These are phyloP conservation scores for Colletotrichum coccodes DNA, from an alignment of 2,329 filamentous ascomycete genomes.

Conservation along the genomic window DNA sequence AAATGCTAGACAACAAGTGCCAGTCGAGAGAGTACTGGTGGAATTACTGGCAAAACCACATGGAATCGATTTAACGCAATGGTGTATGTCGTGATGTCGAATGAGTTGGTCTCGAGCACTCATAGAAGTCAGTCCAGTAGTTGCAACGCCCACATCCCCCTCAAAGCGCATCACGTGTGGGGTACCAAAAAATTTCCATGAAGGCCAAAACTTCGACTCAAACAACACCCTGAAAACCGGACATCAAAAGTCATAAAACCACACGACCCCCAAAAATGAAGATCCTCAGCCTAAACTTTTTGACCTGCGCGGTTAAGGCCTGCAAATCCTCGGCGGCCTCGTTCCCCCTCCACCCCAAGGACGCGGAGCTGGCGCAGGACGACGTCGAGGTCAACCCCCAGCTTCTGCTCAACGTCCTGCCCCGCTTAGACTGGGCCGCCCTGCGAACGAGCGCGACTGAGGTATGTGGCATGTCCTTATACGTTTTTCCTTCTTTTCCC, in stretches of 20 bases:
- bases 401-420: constrained; percentile 86
- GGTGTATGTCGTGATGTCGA: background rate
- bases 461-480: constrained; percentile 67
- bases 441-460: constrained; percentile 80
- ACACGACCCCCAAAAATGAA: constrained; percentile 72
- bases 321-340: constrained; percentile 85
- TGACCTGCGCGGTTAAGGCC: constrained; percentile 94
- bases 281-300: constrained; percentile 93
- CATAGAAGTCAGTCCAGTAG: constrained; percentile 8
- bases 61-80: no score
- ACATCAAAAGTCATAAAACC: background rate
- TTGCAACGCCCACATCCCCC: constrained; percentile 20
- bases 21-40: background rate
- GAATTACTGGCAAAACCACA: no score
- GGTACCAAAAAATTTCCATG: constrained; percentile 31
- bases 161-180: constrained; percentile 31
- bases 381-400: constrained; percentile 84
- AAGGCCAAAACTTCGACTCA: constrained; percentile 23
- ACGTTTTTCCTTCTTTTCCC: background rate
- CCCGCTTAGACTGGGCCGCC: constrained; percentile 88
- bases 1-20: constrained; percentile 7
- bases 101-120: background rate
- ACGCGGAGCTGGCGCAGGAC: constrained; percentile 88
- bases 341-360: constrained; percentile 91
- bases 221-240: no score